A percentile compares a stretch with the other conserved stretches of the same genome.
Conservation (phyloP, 176 grass and related monocot genomes). For the Avena eriantha region DNA sequence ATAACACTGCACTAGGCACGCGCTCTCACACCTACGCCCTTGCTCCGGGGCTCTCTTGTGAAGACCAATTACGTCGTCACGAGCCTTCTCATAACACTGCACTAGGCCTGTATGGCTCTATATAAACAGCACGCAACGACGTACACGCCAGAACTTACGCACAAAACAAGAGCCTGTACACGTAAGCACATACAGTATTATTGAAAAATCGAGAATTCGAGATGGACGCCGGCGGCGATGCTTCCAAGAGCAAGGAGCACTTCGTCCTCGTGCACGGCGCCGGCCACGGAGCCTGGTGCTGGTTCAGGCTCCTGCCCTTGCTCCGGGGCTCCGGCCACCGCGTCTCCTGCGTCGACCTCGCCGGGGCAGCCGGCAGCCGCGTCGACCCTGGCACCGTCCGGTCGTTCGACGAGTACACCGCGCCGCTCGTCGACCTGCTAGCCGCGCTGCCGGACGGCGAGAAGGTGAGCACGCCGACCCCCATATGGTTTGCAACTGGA, state of each 20-base stretch:
- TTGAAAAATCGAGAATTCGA: neutral
- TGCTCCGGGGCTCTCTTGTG: too few species aligned
- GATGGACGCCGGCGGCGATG: neutral
- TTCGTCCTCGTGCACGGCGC: conserved; percentile 62
- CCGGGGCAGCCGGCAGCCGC: conserved; percentile 45
- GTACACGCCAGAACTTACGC: neutral
- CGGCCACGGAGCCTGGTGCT: conserved; percentile 64
- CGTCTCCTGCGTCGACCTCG: conserved; percentile 56
- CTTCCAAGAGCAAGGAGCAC: conserved; percentile 38
- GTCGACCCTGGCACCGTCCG: conserved; percentile 42
- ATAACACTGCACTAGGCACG: too few species aligned
- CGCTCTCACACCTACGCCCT: too few species aligned
- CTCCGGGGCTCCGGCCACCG: conserved; percentile 43
- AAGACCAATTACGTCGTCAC: too few species aligned
- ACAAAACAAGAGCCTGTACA: neutral
- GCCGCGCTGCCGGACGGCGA: conserved; percentile 35
- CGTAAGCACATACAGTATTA: neutral
- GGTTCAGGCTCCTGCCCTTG: conserved; percentile 52
- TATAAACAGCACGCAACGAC: neutral
- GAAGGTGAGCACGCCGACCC: conserved; percentile 32
- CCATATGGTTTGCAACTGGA: neutral
- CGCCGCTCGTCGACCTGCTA: conserved; percentile 41
- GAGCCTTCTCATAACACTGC: too few species aligned
- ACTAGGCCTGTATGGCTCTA: neutral
- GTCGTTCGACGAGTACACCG: conserved; percentile 49